Evolutionary conservation across 371 early-diverging fungal genomes (phyloP).

Genomic region (Dentiscutata heterogama): DNA sequence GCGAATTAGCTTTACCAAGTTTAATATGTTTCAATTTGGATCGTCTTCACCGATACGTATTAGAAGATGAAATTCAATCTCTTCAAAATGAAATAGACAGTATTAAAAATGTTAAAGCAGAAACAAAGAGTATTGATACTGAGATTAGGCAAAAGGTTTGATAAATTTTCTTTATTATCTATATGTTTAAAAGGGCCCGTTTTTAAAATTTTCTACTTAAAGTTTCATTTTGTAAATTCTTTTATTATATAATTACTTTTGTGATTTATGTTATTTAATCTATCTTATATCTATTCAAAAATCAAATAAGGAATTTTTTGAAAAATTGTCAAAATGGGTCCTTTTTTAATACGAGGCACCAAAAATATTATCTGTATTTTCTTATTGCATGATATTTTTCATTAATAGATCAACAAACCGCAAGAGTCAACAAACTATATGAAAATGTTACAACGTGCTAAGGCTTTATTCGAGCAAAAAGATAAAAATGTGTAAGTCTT

Average conservation of each 20-base stretch:
- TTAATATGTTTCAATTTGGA: constrained; percentile 70
- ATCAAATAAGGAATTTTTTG: too few species aligned
- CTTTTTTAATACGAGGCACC: too few species aligned
- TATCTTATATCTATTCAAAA: too few species aligned
- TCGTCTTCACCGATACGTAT: constrained; percentile 63
- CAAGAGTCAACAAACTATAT: neutral
- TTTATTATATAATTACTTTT: too few species aligned
- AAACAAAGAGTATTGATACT: constrained; percentile 63
- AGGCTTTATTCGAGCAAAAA: neutral
- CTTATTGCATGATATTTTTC: too few species aligned
- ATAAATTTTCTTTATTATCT: neutral
- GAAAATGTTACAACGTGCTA: neutral
- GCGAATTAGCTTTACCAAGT: constrained; percentile 65
- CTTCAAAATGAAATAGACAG: constrained; percentile 62
- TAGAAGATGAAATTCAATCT: constrained; percentile 67
- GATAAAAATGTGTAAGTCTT: neutral
- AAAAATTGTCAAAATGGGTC: too few species aligned
- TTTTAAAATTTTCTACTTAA: too few species aligned
- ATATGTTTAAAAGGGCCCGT: too few species aligned
- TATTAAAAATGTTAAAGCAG: constrained; percentile 55
- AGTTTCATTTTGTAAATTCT: too few species aligned
- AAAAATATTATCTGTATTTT: too few species aligned
- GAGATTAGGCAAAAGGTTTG: constrained; percentile 56
- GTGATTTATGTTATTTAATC: too few species aligned
- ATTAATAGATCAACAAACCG: too few species aligned